A percentile compares a stretch with the other conserved stretches of the same genome.
Evolutionary conservation across 495 filamentous ascomycete species (phyloP).

Genomic region (Bacidia rubella): DNA sequence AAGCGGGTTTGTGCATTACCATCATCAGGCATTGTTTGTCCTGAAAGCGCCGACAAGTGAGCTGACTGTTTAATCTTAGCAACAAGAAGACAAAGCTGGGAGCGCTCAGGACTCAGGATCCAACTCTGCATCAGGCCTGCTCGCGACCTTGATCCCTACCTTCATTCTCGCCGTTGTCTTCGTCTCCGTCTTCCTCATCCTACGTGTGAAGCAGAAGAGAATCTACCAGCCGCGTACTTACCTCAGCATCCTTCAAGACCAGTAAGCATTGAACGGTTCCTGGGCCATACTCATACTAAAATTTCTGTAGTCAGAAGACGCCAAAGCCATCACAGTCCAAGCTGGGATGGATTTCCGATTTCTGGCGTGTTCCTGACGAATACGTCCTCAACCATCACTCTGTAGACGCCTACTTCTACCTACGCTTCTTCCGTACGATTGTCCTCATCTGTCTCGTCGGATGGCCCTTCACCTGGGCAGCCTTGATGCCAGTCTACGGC

Average conservation of each 20-base stretch:
- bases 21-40: no score
- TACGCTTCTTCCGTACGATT: slow-evolving; percentile 68
- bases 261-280: no score
- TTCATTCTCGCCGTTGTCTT: slow-evolving; percentile 49
- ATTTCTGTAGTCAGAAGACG: slow-evolving; percentile 45
- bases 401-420: slow-evolving; percentile 75
- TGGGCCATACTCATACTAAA: no score
- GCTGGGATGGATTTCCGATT: slow-evolving; percentile 61
- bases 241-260: slow-evolving; percentile 53
- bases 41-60: no score
- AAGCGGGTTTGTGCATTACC: no score
- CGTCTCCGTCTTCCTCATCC: slow-evolving; percentile 56
- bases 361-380: slow-evolving; percentile 67
- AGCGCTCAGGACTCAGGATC: no score
- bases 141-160: slow-evolving; percentile 61
- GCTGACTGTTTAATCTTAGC: no score
- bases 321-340: slow-evolving; percentile 53
- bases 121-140: slow-evolving; percentile 28
- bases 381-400: slow-evolving; percentile 82
- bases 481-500: slow-evolving; percentile 74
- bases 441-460: slow-evolving; percentile 66
- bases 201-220: slow-evolving; percentile 57
- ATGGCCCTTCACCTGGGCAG: slow-evolving; percentile 66
- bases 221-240: slow-evolving; percentile 85
- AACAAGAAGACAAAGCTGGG: no score